Evolutionary conservation across 805 yeast genomes (phyloP).

Genomic region (Nakazawaea ambrosiae): DNA sequence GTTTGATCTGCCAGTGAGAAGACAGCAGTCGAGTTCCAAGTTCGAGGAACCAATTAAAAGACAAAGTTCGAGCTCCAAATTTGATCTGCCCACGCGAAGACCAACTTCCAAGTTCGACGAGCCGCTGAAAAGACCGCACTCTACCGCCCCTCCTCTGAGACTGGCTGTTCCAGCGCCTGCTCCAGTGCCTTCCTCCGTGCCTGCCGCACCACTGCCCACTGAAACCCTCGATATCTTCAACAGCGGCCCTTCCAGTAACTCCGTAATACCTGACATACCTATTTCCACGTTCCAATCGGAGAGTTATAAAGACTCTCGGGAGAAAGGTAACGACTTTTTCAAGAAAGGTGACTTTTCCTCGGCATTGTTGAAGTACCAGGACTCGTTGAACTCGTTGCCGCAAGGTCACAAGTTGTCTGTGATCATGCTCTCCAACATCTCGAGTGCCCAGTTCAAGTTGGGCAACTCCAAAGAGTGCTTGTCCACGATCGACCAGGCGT

Average conservation of each 20-base stretch:
- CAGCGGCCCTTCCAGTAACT: constrained; percentile 9
- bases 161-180: constrained; percentile 10
- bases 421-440: constrained; percentile 49
- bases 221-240: constrained; percentile 25
- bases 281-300: constrained; percentile 16
- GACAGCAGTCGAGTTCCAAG: not conserved
- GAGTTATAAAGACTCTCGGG: constrained; percentile 41
- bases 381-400: constrained; percentile 13
- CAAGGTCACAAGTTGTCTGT: constrained; percentile 1
- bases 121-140: constrained; percentile 14
- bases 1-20: constrained; percentile 5
- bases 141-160: not conserved
- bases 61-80: constrained; percentile 4
- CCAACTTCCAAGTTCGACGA: constrained; percentile 11
- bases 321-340: constrained; percentile 56
- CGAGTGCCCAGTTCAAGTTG: constrained; percentile 55
- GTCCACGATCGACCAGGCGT: constrained; percentile 39
- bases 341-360: constrained; percentile 74
- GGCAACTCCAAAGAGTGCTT: constrained; percentile 61
- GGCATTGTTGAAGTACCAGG: constrained; percentile 56
- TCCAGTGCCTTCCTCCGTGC: constrained; percentile 3
- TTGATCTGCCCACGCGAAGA: constrained; percentile 15
- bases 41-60: constrained; percentile 4
- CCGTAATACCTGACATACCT: constrained; percentile 14
- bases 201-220: constrained; percentile 5